Evolutionary conservation across 352 stramenopile species (phyloP), one percentile per base, ranked within the genome.

Genomic region (Globisporangium nunn): DNA sequence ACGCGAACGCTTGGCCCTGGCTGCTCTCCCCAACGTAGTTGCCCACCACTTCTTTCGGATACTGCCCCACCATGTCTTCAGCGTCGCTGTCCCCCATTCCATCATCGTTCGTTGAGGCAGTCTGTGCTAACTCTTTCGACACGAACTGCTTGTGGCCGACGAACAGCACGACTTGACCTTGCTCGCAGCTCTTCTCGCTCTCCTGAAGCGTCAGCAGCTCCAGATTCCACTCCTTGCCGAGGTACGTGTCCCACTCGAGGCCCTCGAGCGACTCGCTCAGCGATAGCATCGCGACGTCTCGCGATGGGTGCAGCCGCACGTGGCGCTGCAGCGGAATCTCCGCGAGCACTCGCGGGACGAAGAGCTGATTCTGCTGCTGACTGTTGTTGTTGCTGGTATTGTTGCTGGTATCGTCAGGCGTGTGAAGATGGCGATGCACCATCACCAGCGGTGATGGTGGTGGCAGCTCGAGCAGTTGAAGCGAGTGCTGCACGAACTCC

Each of bases 1-100:
- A 87, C 1, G 78, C 80, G 46, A 93, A 93, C 50, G 74, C 78
- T 55, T 93, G 83, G 39, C 78, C 65, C 39, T 81, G 70, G 4
- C 56, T 54, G 53, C 68, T 87, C 49, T 81, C 59, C 15, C 74
- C 83, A 4, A 90, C 68, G 63, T 86, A 93, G 30, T 72, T 64
- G 41, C 83, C 83, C 4, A 56, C 18, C 14, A 91, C 74, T 28
- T 72, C 56, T 61, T 77, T 85, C 3, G 77, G 75, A 17, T 58
- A 69, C 58, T 80, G 73, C 2, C 68, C 70, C 2, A 75, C 60
- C 2, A 75, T 58, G 0, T 35, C 56, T 6, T 53, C 15, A 31
- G 28, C 40, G 5, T 59, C n/a, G 17, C 55, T 47, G 14, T 41
- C 54, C 33, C 23, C 44, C 7, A 63, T 8, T 14, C 70, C 62